Conservation (phyloP, 345 rosid species). For the Gossypium australe region DNA sequence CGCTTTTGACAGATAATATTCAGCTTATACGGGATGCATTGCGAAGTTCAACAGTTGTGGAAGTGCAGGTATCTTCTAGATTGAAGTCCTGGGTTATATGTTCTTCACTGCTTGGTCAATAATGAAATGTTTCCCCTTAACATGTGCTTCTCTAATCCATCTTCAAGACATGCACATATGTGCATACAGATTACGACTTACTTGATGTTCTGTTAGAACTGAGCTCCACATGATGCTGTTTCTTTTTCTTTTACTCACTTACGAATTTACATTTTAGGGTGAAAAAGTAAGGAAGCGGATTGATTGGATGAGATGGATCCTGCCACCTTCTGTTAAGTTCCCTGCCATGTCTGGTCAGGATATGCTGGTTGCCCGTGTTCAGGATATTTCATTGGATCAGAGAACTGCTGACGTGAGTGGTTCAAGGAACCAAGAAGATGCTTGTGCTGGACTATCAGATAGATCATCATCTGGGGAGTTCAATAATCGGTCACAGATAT, state of each 20-base stretch:
- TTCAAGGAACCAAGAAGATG: background rate
- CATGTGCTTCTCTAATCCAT: background rate
- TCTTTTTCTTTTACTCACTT: background rate
- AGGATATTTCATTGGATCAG: slow-evolving; percentile 34
- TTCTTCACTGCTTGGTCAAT: background rate
- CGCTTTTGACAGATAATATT: slow-evolving; percentile 51
- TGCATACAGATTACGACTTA: background rate
- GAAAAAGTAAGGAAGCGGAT: slow-evolving; percentile 60
- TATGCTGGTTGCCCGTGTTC: slow-evolving; percentile 21
- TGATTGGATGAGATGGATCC: slow-evolving; percentile 64
- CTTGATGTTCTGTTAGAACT: background rate
- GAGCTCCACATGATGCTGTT: background rate
- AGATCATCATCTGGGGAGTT: slow-evolving; percentile 19
- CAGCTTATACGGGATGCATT: slow-evolving; percentile 64
- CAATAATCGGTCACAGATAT: slow-evolving; percentile 5
- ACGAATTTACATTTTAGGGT: slow-evolving; percentile 41
- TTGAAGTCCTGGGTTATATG: background rate
- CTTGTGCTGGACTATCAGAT: slow-evolving; percentile 30
- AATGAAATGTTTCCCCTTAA: background rate
- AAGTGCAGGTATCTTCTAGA: slow-evolving; percentile 60
- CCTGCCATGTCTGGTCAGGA: slow-evolving; percentile 27
- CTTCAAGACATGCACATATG: background rate
- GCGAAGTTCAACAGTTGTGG: slow-evolving; percentile 54
- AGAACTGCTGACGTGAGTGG: slow-evolving; percentile 7
- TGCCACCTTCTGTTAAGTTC: slow-evolving; percentile 31